Conservation (phyloP, 2,329 filamentous ascomycete species). For the Arthroderma sp. region DNA sequence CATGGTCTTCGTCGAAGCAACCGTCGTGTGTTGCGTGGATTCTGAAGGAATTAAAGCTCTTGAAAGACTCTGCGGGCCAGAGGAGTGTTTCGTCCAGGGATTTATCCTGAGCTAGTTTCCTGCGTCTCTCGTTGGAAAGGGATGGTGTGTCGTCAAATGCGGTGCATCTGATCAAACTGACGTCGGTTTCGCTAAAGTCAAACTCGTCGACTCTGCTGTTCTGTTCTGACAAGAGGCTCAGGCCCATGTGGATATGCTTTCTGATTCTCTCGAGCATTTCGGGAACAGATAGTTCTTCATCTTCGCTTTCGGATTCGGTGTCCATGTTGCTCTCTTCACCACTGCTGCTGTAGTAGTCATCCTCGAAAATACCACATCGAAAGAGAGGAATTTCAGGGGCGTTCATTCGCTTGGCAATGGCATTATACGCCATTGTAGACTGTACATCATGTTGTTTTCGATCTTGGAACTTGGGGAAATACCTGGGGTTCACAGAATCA, state of each 20-base stretch:
- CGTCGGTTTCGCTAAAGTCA: slow-evolving; percentile 1
- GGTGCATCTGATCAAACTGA: slow-evolving; percentile 5
- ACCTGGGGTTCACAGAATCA: slow-evolving; percentile 13
- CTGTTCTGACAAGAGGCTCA: slow-evolving; percentile 1
- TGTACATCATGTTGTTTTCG: slow-evolving; percentile 5
- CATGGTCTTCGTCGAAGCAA: slow-evolving; percentile 5
- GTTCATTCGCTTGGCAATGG: slow-evolving; percentile 6
- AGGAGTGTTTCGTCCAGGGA: slow-evolving; percentile 1
- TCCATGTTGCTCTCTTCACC: slow-evolving; percentile 4
- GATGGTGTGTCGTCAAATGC: neutral
- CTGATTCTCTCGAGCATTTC: slow-evolving; percentile 4
- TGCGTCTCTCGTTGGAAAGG: slow-evolving; percentile 1
- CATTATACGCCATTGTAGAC: slow-evolving; percentile 6
- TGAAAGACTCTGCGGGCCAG: slow-evolving; percentile 1
- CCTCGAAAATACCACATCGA: slow-evolving; percentile 3
- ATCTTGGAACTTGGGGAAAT: slow-evolving; percentile 6
- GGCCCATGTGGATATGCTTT: slow-evolving; percentile 5
- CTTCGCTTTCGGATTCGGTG: slow-evolving; percentile 1
- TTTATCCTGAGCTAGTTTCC: slow-evolving; percentile 2
- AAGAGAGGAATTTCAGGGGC: slow-evolving; percentile 5
- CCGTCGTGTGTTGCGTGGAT: slow-evolving; percentile 5
- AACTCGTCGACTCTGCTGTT: neutral
- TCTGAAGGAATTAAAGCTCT: slow-evolving; percentile 1
- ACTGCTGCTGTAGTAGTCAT: slow-evolving; percentile 5
- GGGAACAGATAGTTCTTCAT: slow-evolving; percentile 3